Evolutionary conservation across 352 stramenopile genomes (phyloP).

Genomic region (Blastocystis sp.): DNA sequence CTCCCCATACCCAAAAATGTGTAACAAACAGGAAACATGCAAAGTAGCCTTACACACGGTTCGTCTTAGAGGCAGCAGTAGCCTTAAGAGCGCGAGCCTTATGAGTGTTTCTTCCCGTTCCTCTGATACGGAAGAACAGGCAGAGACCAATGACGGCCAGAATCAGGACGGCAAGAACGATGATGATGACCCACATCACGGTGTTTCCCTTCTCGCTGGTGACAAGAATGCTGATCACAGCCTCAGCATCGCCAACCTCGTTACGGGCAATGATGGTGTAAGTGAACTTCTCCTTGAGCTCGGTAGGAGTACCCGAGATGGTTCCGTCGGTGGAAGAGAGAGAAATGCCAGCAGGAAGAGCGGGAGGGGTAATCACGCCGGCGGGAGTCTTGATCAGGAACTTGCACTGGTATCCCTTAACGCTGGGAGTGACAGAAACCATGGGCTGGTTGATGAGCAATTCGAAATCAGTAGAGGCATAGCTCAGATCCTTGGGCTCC

Average conservation of each 20-base stretch:
- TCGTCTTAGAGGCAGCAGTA: conserved; percentile 46
- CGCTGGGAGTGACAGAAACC: not conserved
- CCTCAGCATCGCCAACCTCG: not conserved
- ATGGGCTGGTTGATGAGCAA: conserved; percentile 42
- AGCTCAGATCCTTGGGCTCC: conserved; percentile 35
- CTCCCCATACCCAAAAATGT: not conserved
- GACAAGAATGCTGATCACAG: not conserved
- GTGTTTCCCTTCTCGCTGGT: conserved; percentile 41
- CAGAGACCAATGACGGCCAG: conserved; percentile 37
- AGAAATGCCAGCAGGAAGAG: conserved; percentile 47
- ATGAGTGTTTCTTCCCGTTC: conserved; percentile 39
- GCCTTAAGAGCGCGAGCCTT: conserved; percentile 38
- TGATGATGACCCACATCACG: conserved; percentile 37
- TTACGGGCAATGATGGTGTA: conserved; percentile 55
- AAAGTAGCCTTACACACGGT: conserved; percentile 43
- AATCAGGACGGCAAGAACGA: conserved; percentile 44
- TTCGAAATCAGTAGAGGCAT: conserved; percentile 5
- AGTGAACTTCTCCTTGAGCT: conserved; percentile 9
- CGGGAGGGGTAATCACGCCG: conserved; percentile 10
- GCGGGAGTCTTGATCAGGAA: conserved; percentile 14
- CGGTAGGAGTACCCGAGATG: conserved; percentile 54
- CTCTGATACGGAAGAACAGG: conserved; percentile 45
- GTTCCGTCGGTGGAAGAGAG: conserved; percentile 17
- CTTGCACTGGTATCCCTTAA: conserved; percentile 50
- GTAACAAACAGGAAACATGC: conserved; percentile 35